phyloP scores from a whole-genome alignment of 73 alveolate genomes.

The Stentor roeselii region DNA sequence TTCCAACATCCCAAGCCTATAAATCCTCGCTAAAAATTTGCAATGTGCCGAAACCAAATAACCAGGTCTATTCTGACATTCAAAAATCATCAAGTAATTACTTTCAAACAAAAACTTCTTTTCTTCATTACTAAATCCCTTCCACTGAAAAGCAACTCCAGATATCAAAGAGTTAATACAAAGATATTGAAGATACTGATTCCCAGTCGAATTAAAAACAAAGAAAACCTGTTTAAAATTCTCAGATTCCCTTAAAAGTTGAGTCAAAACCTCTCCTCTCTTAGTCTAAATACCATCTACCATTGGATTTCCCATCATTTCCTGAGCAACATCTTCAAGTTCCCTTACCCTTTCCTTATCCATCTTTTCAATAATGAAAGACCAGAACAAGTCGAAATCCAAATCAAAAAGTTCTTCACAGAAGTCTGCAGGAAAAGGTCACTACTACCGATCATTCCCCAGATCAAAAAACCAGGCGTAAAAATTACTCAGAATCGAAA shows the following conservation, averaged over 20 bases:
- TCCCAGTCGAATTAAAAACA: too few relatives aligned
- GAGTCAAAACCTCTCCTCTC: too few relatives aligned
- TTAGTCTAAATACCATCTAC: too few relatives aligned
- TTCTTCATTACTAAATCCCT: not conserved
- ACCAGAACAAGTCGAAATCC: not conserved
- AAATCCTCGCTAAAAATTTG: not conserved
- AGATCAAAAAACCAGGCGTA: constrained; percentile 20
- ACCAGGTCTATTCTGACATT: not conserved
- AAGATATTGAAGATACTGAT: too few relatives aligned
- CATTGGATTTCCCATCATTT: too few relatives aligned
- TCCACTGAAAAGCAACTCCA: not conserved
- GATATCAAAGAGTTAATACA: too few relatives aligned
- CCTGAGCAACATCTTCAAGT: too few relatives aligned
- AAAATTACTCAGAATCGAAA: not conserved
- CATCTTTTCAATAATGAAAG: not conserved
- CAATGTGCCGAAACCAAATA: not conserved
- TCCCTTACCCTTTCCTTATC: too few relatives aligned
- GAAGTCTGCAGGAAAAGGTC: not conserved
- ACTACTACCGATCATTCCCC: constrained; percentile 18
- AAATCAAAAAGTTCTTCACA: not conserved
- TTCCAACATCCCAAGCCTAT: not conserved
- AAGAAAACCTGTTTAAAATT: too few relatives aligned
- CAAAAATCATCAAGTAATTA: not conserved
- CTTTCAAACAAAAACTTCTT: not conserved
- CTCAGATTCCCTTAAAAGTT: too few relatives aligned